Evolutionary conservation across 129 eudicot genomes (phyloP).

Genomic region (Saussurea involucrata): DNA sequence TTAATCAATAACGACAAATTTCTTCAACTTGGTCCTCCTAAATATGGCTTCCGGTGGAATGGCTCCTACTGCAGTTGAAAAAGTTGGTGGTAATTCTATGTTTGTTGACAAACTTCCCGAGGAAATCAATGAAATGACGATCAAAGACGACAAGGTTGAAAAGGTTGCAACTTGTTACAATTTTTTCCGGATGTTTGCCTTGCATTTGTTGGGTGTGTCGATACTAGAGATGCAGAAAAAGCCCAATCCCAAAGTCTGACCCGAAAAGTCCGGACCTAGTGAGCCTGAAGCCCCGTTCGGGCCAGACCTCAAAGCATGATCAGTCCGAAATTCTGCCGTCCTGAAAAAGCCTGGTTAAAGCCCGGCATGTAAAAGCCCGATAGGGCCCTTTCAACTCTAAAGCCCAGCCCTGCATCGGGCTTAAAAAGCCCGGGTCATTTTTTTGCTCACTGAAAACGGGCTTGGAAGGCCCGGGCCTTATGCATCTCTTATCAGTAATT

Average conservation of each 20-base stretch:
- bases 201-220: neutral
- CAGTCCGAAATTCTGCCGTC: neutral
- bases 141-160: slow-evolving; percentile 53
- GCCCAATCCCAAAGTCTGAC: neutral
- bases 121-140: slow-evolving; percentile 63
- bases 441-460: no score
- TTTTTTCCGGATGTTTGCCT: neutral
- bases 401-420: neutral
- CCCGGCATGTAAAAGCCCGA: no score
- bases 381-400: neutral
- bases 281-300: neutral
- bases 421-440: no score
- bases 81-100: slow-evolving; percentile 35
- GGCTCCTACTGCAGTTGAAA: slow-evolving; percentile 27
- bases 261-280: neutral
- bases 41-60: slow-evolving; percentile 36
- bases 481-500: no score
- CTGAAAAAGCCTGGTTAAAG: neutral
- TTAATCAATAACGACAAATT: neutral
- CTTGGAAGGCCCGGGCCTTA: no score
- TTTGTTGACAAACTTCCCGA: slow-evolving; percentile 56
- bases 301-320: neutral
- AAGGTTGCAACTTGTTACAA: slow-evolving; percentile 34
- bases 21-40: neutral
- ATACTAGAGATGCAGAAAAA: neutral